phyloP scores from a whole-genome alignment of 1,284 basidiomycete genomes.

The Tylopilus sp. region DNA sequence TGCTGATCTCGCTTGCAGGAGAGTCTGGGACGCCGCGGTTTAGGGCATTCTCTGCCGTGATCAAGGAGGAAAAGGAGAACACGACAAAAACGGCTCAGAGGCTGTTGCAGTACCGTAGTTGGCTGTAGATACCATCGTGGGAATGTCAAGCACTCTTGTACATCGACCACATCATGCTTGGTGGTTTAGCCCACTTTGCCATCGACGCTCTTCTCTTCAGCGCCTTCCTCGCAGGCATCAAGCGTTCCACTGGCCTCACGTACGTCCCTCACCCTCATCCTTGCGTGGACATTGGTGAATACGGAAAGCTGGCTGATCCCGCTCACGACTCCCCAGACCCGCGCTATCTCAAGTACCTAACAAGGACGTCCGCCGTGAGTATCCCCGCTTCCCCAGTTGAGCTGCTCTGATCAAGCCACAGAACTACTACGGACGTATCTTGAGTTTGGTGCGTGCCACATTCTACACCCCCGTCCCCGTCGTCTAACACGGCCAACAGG shows the following conservation, averaged over 20 bases:
- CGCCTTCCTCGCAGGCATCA: constrained; percentile 76
- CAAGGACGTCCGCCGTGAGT: constrained; percentile 79
- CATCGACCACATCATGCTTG: constrained; percentile 45
- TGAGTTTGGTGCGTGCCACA: constrained; percentile 57
- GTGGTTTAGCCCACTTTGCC: constrained; percentile 63
- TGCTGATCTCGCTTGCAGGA: constrained; percentile 34
- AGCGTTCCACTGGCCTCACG: constrained; percentile 78
- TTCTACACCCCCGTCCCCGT: background rate
- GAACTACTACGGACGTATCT: constrained; percentile 72
- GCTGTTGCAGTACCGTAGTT: constrained; percentile 27
- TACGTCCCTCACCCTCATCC: constrained; percentile 36
- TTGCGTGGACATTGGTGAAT: no score
- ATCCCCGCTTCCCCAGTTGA: background rate
- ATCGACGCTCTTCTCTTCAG: constrained; percentile 75
- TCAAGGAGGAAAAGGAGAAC: constrained; percentile 72
- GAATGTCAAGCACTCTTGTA: constrained; percentile 1
- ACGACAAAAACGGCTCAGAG: constrained; percentile 46
- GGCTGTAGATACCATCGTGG: constrained; percentile 8
- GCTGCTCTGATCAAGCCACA: constrained; percentile 32
- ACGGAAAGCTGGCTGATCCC: no score
- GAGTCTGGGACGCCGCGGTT: constrained; percentile 70
- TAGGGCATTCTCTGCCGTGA: constrained; percentile 67
- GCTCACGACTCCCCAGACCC: constrained; percentile 43
- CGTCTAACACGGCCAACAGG: constrained; percentile 34
- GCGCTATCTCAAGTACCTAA: constrained; percentile 70